These are phyloP conservation scores for Prunus salicina DNA, from an alignment of 306 rosid species.

Conservation along the genomic window DNA sequence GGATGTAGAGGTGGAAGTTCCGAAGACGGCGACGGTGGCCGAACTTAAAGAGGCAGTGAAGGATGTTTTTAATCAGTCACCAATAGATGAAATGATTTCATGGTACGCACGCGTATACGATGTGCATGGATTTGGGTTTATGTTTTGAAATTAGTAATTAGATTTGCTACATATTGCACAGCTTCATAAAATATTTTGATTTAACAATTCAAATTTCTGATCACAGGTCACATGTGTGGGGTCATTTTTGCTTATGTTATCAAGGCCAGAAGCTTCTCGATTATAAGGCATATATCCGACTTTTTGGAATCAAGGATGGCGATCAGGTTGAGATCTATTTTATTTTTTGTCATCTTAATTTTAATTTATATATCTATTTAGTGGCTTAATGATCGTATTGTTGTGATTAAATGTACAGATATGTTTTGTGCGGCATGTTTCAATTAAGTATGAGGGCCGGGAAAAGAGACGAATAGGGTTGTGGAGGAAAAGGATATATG, in stretches of 20 bases:
- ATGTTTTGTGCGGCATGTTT: neutral
- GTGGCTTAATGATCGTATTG: neutral
- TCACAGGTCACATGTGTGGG: constrained; percentile 53
- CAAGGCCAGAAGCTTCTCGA: constrained; percentile 36
- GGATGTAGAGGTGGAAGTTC: constrained; percentile 34
- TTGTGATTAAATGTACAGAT: neutral
- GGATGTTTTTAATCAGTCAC: constrained; percentile 34
- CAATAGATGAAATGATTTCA: constrained; percentile 29
- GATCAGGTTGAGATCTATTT: constrained; percentile 35
- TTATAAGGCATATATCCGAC: constrained; percentile 32
- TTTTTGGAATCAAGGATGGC: constrained; percentile 41
- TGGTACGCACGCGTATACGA: constrained; percentile 24
- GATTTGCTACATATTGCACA: neutral
- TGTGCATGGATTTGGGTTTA: neutral
- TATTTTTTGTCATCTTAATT: neutral
- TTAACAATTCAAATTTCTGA: neutral
- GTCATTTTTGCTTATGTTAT: constrained; percentile 50
- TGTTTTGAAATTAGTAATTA: neutral
- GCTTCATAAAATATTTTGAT: neutral
- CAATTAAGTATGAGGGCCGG: neutral
- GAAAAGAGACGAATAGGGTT: neutral
- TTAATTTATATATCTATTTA: neutral
- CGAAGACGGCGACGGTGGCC: constrained; percentile 39
- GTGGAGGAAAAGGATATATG: neutral
- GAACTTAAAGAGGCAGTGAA: constrained; percentile 48